Conservation (phyloP, 2,329 filamentous ascomycete species). For the Monosporascus sp. region DNA sequence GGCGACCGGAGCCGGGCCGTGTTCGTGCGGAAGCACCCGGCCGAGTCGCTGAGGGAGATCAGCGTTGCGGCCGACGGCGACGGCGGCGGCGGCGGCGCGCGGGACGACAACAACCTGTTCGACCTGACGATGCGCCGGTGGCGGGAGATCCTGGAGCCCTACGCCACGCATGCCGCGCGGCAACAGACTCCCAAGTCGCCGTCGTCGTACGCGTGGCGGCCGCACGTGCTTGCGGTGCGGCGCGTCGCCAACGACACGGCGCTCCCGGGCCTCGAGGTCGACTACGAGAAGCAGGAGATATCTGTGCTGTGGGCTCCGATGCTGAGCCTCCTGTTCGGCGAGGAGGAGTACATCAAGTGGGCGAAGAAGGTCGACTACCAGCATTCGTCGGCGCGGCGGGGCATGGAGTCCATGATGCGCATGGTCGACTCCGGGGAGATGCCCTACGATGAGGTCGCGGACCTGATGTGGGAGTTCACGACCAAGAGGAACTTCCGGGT, state of each 20-base stretch:
- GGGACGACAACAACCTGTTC: not conserved
- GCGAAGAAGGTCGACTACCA: constrained; percentile 5
- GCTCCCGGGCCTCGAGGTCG: constrained; percentile 6
- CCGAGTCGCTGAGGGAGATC: not conserved
- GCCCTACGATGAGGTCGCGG: constrained; percentile 1
- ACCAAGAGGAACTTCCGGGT: not conserved
- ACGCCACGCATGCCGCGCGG: not conserved
- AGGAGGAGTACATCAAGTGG: constrained; percentile 12
- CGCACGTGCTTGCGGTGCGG: constrained; percentile 6
- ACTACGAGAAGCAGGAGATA: constrained; percentile 3
- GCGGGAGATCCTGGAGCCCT: constrained; percentile 1
- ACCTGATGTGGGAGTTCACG: not conserved
- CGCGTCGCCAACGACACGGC: constrained; percentile 11
- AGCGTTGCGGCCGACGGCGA: not conserved
- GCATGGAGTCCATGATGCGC: not conserved
- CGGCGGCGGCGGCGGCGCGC: not conserved
- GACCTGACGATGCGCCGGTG: constrained; percentile 4
- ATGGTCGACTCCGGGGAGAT: constrained; percentile 2
- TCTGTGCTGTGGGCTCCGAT: constrained; percentile 10
- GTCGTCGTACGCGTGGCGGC: not conserved
- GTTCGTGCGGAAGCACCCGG: not conserved
- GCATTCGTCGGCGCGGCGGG: not conserved
- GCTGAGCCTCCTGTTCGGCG: constrained; percentile 9
- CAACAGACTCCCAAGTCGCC: not conserved
- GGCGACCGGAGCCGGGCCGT: not conserved